Evolutionary conservation across 495 filamentous ascomycete genomes (phyloP).

Genomic region (Chaetomium fimeti): DNA sequence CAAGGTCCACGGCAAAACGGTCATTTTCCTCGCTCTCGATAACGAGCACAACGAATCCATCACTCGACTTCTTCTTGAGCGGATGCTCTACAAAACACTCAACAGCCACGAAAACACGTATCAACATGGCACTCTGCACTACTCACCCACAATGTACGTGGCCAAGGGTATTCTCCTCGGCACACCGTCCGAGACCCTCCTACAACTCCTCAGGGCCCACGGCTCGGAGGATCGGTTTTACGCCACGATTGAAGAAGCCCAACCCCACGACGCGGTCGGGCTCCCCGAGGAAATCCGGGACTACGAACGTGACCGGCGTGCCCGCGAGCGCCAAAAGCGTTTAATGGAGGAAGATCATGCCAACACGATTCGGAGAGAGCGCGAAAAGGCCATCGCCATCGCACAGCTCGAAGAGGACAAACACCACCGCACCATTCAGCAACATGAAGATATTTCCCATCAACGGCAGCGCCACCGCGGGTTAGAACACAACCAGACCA

Average conservation of each 20-base stretch:
- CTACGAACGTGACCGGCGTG: conserved; percentile 40
- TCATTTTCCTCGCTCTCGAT: conserved; percentile 45
- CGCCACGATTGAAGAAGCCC: conserved; percentile 37
- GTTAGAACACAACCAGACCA: conserved; percentile 25
- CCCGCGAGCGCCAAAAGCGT: conserved; percentile 32
- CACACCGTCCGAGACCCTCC: conserved; percentile 21
- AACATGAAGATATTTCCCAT: conserved; percentile 23
- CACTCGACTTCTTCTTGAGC: conserved; percentile 36
- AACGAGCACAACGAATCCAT: conserved; percentile 40
- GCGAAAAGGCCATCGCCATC: conserved; percentile 35
- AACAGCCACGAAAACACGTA: conserved; percentile 46
- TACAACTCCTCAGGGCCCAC: conserved; percentile 36
- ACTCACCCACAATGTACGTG: conserved; percentile 47
- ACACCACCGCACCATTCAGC: conserved; percentile 22
- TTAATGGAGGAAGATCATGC: conserved; percentile 35
- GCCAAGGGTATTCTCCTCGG: conserved; percentile 37
- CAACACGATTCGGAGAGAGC: conserved; percentile 35
- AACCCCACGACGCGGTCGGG: conserved; percentile 42
- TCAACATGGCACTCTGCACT: conserved; percentile 39
- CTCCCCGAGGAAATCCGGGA: conserved; percentile 40
- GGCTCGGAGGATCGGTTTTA: conserved; percentile 45
- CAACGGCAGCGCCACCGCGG: conserved; percentile 24
- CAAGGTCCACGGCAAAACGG: conserved; percentile 41
- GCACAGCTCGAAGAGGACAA: conserved; percentile 18
- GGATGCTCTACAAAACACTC: conserved; percentile 38